Evolutionary conservation across 2,329 filamentous ascomycete genomes (phyloP), one percentile per base, ranked within the genome.

Genomic region (Pseudogymnoascus sp.): DNA sequence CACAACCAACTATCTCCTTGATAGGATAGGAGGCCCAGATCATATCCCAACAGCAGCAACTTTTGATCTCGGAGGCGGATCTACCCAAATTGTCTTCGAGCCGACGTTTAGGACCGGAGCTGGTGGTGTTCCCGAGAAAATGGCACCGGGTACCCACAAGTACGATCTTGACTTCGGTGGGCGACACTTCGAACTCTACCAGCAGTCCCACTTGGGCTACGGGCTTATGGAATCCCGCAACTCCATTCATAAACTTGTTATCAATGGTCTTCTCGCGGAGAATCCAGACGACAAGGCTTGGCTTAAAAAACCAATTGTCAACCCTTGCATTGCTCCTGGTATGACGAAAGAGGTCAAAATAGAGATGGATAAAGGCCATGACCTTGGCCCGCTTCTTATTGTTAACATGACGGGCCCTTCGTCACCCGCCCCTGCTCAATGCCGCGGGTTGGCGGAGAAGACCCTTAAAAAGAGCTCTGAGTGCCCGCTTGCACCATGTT

Each of bases 31-130:
- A 65, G 90, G 90, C 9, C 90, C 92, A 1, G 93, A 97, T 74
- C 86, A 93, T 75, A 91, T 85, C 66, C 89, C 91, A 60, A 97
- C 95, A 1, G 96, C 95, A 42, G 95, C 95, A 60, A 87, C 97
- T 64, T 96, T 99, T 72, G 95, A 99, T 74, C 88, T 99, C 59
- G 95, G 95, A 67, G 95, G 95, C 71, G 95, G 95, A 62, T 97
- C 93, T 21, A 99, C 96, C 12, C 95, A 99, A 79, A 97, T 99
- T 73, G 96, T 99, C 69, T 99, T 97, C 77, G 87, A 99, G 80
- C 96, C 96, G 21, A 96, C 89, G 61, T 99, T 96, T 78, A 88
- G 90, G 74, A 83, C 84, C 63, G 83, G 84, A 63, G 77, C 84
- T 63, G 90, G 90, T 66, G 93, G 92, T 65, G 89, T 97, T 82